phyloP scores from a whole-genome alignment of 1,284 basidiomycete species.

The Gomphus sp. region DNA sequence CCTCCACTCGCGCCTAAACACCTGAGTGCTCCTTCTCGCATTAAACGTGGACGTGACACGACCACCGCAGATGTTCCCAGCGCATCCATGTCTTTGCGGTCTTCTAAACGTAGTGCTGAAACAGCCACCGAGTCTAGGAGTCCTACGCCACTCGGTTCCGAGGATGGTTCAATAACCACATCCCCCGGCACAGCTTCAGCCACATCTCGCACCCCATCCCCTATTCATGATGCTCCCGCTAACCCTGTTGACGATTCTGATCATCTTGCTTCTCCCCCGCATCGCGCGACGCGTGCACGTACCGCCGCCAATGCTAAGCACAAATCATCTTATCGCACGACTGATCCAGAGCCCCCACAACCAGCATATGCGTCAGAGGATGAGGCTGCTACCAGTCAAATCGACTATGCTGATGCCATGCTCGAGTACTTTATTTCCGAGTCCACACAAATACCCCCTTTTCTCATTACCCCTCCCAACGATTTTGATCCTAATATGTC shows the following conservation, averaged over 20 bases:
- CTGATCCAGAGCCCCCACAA: constrained; percentile 29
- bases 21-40: constrained; percentile 57
- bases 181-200: constrained; percentile 74
- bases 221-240: constrained; percentile 51
- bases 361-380: constrained; percentile 14
- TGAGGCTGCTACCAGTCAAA: constrained; percentile 37
- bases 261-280: constrained; percentile 27
- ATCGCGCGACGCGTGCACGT: constrained; percentile 22
- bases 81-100: constrained; percentile 10
- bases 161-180: constrained; percentile 78
- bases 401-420: constrained; percentile 88
- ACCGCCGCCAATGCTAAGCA: constrained; percentile 22
- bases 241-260: constrained; percentile 32
- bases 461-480: constrained; percentile 82
- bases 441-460: constrained; percentile 83
- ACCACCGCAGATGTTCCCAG: constrained; percentile 28
- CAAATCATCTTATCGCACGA: constrained; percentile 21
- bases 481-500: constrained; percentile 96
- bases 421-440: constrained; percentile 99
- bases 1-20: constrained; percentile 97
- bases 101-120: constrained; percentile 38
- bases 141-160: constrained; percentile 41
- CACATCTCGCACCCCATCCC: constrained; percentile 84
- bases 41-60: constrained; percentile 44
- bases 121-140: constrained; percentile 33